Percentiles rank a stretch among this genome's conserved stretches.
phyloP scores from a whole-genome alignment of 192 early-diverging fungal species.

The Mortierella antarctica region DNA sequence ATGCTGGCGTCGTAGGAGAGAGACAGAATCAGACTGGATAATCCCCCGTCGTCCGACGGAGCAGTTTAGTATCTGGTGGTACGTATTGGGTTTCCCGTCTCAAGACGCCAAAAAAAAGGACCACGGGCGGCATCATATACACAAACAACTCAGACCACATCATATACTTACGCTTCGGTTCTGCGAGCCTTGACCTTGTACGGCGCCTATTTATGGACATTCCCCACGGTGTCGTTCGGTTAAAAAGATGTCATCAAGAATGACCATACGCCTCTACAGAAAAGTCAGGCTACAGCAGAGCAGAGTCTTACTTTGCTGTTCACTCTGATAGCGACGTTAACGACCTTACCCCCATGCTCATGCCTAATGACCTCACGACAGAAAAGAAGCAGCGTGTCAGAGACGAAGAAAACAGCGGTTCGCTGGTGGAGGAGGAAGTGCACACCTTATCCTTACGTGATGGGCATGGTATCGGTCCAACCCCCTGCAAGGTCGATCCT shows the following conservation, averaged over 20 bases:
- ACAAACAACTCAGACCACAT: neutral
- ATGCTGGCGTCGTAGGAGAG: constrained; percentile 24
- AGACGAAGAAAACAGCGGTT: neutral
- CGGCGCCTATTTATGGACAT: constrained; percentile 7
- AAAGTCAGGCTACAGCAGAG: neutral
- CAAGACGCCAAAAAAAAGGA: neutral
- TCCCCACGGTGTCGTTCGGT: neutral
- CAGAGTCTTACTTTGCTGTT: constrained; percentile 12
- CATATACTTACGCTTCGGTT: constrained; percentile 23
- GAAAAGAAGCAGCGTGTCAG: neutral
- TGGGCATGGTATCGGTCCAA: constrained; percentile 49
- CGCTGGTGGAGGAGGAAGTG: neutral
- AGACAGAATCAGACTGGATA: constrained; percentile 17
- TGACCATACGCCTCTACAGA: neutral
- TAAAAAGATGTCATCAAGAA: neutral
- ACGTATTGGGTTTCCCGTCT: no score
- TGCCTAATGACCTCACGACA: constrained; percentile 17
- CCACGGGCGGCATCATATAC: neutral
- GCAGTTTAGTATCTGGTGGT: no score
- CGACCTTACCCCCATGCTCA: constrained; percentile 52
- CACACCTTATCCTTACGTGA: constrained; percentile 28
- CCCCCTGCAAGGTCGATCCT: constrained; percentile 42
- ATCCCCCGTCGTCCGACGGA: neutral
- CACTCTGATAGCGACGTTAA: constrained; percentile 48
- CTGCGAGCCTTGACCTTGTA: constrained; percentile 41